Base-by-base conservation (phyloP, 1,139 yeast species). In the Suhomyces bribrorum region DNA sequence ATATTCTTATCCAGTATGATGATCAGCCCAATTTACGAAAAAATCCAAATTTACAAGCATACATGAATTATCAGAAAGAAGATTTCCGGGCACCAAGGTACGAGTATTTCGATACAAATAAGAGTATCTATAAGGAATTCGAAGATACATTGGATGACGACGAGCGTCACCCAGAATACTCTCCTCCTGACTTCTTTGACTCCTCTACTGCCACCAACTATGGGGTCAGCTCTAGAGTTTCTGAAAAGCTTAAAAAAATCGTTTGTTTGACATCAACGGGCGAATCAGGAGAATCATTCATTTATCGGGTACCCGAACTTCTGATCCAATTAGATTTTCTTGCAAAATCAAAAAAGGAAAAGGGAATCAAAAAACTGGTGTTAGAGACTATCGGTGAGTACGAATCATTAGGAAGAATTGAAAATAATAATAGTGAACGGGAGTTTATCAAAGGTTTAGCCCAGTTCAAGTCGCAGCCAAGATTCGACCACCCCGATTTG, bases 301-400 rank as follows among this genome's bases (percentile, higher is more conserved):
- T 85, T 1, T 84, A 81, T 57, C 66, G 85, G 41, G 53, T 89
- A 2, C 86, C 89, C 0, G 96, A 88, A 49, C 73, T 73, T 33
- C 84, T 88, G 52, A 72, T 92, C 4, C 63, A 85, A 33, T 62
- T 89, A 23, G 96, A 90, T 57, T 92, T 92, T 55, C 59, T 86
- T 26, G 79, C 79, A 33, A 70, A 64, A 29, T 62, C 64, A 1
- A 73, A 67, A 37, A 52, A 55, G 47, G 38, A 40, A 17, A 50
- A 54, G 23, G 38, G 45, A 8, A 49, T 56, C 12, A 69, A 68
- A 38, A 39, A 56, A 7, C 45, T 46, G 3, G 48, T 70, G 3
- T 32, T 73, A 14, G 48, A 54, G 7, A 48, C 52, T 13, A 48
- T 73, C 25, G 37, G 44, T 14, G 48, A 49, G 11, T 62, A 62